Percentiles rank a stretch among this genome's conserved stretches.
Conservation (phyloP, 2,329 filamentous ascomycete genomes). For the Diaporthe citrichinensis region DNA sequence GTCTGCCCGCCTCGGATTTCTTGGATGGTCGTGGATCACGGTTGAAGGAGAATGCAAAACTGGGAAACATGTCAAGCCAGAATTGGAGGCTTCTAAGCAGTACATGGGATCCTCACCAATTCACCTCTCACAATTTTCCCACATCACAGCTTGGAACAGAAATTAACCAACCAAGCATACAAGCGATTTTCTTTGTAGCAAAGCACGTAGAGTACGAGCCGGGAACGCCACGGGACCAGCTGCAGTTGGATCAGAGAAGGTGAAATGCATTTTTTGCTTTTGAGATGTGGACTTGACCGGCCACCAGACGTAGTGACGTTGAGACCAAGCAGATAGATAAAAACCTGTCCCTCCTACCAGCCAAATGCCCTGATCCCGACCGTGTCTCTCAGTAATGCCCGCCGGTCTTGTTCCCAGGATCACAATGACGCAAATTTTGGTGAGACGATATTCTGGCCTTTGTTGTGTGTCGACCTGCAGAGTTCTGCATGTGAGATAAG, state of each 20-base stretch:
- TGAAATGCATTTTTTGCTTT: constrained; percentile 41
- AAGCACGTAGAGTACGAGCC: not conserved
- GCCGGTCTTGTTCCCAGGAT: constrained; percentile 13
- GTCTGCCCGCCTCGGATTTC: not conserved
- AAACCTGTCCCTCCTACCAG: constrained; percentile 33
- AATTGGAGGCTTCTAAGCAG: constrained; percentile 34
- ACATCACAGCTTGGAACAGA: not conserved
- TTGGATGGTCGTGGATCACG: not conserved
- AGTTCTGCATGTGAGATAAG: constrained; percentile 25
- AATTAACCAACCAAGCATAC: not conserved
- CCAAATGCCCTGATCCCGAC: constrained; percentile 28
- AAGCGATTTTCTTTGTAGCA: not conserved
- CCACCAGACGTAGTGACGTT: constrained; percentile 25
- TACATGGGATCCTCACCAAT: constrained; percentile 41
- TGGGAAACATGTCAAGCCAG: not conserved
- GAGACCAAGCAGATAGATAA: constrained; percentile 36
- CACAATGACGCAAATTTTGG: constrained; percentile 9
- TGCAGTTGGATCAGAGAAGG: constrained; percentile 26
- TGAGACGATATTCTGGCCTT: constrained; percentile 36
- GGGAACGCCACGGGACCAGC: not conserved
- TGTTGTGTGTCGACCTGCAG: constrained; percentile 22
- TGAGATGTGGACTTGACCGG: constrained; percentile 38
- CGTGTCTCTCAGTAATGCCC: constrained; percentile 31
- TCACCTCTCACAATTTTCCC: not conserved
- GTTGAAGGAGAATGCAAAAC: not conserved